A percentile compares a stretch with the other conserved stretches of the same genome.
phyloP scores from a whole-genome alignment of 73 alveolate species.

The Tetrahymena thermophila region DNA sequence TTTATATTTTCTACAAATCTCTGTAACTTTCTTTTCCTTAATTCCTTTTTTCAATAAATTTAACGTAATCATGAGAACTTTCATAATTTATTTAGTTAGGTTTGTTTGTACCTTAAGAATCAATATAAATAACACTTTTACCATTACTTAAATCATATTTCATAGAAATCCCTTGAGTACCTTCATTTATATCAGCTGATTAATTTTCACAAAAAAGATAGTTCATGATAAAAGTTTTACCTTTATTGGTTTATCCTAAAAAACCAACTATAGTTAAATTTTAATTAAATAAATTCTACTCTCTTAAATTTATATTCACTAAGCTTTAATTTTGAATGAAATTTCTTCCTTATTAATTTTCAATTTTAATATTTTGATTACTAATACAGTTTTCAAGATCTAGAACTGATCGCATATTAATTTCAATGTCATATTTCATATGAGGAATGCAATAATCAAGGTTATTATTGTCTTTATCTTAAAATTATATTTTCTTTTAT shows the following conservation, averaged over 20 bases:
- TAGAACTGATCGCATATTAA: not conserved
- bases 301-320: too few species aligned
- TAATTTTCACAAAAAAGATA: too few species aligned
- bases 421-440: not conserved
- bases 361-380: too few species aligned
- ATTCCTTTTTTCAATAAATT: not conserved
- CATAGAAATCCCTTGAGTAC: not conserved
- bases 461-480: not conserved
- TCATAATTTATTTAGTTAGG: not conserved
- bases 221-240: not conserved
- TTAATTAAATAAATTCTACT: too few species aligned
- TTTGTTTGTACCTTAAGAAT: not conserved
- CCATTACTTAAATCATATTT: not conserved
- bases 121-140: not conserved
- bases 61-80: too few species aligned
- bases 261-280: not conserved
- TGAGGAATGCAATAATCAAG: not conserved
- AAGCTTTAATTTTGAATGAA: too few species aligned
- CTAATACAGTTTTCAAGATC: not conserved
- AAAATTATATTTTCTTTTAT: not conserved
- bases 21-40: not conserved
- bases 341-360: too few species aligned
- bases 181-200: not conserved
- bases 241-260: not conserved
- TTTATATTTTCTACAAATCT: not conserved